Conservation (phyloP, 202 grass and related monocot genomes). For the Zizania palustris region DNA sequence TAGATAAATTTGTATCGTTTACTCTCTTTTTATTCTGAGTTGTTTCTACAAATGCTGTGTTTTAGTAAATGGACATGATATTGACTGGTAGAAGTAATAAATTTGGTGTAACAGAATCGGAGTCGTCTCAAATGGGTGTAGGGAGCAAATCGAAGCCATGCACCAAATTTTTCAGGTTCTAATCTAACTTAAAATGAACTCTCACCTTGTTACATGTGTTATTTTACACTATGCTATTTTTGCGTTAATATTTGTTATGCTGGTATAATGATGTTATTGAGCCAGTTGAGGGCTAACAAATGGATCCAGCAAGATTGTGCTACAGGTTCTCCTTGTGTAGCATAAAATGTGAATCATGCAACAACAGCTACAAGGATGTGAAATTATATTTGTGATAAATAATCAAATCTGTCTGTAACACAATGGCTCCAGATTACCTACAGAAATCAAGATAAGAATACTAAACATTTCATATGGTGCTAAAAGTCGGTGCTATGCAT, state of each 20-base stretch:
- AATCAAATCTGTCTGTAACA: slow-evolving; percentile 42
- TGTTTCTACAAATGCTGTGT: slow-evolving; percentile 45
- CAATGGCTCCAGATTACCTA: slow-evolving; percentile 29
- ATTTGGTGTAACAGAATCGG: slow-evolving; percentile 95
- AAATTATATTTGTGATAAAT: slow-evolving; percentile 43
- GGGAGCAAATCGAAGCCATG: slow-evolving; percentile 98
- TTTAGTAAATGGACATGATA: slow-evolving; percentile 62
- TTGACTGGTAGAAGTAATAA: slow-evolving; percentile 74
- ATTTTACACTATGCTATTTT: slow-evolving; percentile 46
- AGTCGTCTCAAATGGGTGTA: slow-evolving; percentile 76
- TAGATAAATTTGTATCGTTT: slow-evolving; percentile 13
- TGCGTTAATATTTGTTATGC: slow-evolving; percentile 41
- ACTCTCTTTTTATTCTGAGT: slow-evolving; percentile 28
- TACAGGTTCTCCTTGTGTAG: slow-evolving; percentile 63
- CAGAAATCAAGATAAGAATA: slow-evolving; percentile 45
- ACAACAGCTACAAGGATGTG: slow-evolving; percentile 29
- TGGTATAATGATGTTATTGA: slow-evolving; percentile 45
- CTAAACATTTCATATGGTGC: slow-evolving; percentile 30
- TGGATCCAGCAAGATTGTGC: slow-evolving; percentile 57
- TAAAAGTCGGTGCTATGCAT: no score
- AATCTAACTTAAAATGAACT: slow-evolving; percentile 87
- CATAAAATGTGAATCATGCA: slow-evolving; percentile 50
- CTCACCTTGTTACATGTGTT: slow-evolving; percentile 63
- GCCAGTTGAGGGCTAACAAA: slow-evolving; percentile 66
- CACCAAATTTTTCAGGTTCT: slow-evolving; percentile 99